Percentiles rank a stretch among this genome's conserved stretches.
Evolutionary conservation across 306 rosid genomes (phyloP).

Genomic region (Corylus heterophylla): DNA sequence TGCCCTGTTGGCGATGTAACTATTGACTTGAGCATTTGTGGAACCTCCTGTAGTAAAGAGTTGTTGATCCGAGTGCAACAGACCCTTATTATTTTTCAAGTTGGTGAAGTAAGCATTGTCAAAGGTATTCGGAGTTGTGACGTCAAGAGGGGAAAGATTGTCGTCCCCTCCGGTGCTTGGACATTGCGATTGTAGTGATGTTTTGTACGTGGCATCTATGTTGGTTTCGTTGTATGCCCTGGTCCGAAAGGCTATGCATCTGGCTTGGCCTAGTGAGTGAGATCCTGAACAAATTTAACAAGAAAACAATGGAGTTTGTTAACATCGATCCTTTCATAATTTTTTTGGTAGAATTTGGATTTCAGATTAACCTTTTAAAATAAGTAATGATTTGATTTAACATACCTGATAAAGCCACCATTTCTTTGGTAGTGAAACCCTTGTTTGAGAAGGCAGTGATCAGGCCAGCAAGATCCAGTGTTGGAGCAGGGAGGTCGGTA

Average conservation of each 20-base stretch:
- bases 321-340: no score
- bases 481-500: constrained; percentile 48
- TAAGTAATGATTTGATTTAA: no score
- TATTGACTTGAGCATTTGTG: constrained; percentile 20
- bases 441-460: constrained; percentile 38
- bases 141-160: constrained; percentile 14
- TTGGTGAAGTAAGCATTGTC: constrained; percentile 26
- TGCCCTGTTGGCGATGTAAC: neutral
- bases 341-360: no score
- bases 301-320: no score
- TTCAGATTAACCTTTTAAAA: no score
- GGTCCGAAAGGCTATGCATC: constrained; percentile 25
- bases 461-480: constrained; percentile 37
- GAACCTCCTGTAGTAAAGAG: constrained; percentile 28
- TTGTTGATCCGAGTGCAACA: constrained; percentile 39
- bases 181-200: constrained; percentile 20
- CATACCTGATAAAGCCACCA: constrained; percentile 53
- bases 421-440: constrained; percentile 27
- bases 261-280: constrained; percentile 41
- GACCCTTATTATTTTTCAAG: constrained; percentile 24
- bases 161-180: constrained; percentile 32
- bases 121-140: neutral
- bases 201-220: constrained; percentile 32
- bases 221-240: constrained; percentile 42
- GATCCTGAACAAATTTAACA: constrained; percentile 9